Conservation (phyloP, 2,329 filamentous ascomycete species). For the Xylaria sp. region DNA sequence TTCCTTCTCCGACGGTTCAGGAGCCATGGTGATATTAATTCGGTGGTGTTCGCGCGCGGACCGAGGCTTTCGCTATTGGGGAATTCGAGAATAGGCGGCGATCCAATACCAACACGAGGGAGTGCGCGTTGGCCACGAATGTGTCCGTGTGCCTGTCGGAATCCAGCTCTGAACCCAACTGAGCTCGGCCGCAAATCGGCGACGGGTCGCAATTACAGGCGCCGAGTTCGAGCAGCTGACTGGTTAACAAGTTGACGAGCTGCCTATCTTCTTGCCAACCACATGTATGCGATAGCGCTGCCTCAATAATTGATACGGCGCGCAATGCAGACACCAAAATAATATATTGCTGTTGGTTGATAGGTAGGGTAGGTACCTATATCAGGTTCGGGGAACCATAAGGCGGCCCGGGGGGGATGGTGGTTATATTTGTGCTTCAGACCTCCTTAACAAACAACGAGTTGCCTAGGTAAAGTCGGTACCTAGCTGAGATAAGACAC, state of each 20-base stretch:
- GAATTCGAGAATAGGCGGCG: constrained; percentile 18
- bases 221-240: constrained; percentile 13
- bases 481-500: constrained; percentile 26
- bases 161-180: neutral
- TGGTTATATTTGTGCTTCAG: constrained; percentile 27
- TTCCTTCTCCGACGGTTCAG: constrained; percentile 40
- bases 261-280: constrained; percentile 18
- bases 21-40: constrained; percentile 39
- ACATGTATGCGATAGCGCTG: constrained; percentile 5
- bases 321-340: constrained; percentile 15
- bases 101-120: constrained; percentile 13
- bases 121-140: neutral
- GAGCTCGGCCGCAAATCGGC: constrained; percentile 3
- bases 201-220: constrained; percentile 9
- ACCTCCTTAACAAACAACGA: constrained; percentile 8
- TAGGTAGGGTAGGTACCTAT: neutral
- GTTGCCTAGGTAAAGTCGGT: neutral
- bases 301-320: constrained; percentile 2
- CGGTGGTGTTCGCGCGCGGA: neutral
- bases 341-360: neutral
- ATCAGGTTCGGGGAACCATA: neutral
- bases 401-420: constrained; percentile 7
- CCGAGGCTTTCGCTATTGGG: constrained; percentile 14
- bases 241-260: neutral
- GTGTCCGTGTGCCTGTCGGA: constrained; percentile 12